Base-by-base conservation (phyloP, 2,329 filamentous ascomycete species). In the Colletotrichum sp. region DNA sequence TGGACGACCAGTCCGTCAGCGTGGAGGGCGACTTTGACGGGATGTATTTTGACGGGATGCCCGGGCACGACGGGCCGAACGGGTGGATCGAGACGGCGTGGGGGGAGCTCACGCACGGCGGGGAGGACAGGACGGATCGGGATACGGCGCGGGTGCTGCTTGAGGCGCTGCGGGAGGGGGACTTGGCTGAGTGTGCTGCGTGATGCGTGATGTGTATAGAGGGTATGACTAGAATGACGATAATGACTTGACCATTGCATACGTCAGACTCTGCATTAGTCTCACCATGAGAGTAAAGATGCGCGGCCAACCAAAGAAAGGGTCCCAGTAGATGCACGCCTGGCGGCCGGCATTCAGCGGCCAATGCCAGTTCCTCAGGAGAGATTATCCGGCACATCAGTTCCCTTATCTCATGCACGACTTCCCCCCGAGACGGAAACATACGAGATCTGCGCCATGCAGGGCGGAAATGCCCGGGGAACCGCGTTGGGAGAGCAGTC, bases 71-170 rank as follows among this genome's bases (percentile, higher is more conserved):
- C 25, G 76, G 80, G 25, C 79, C 79, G 12, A 76, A 71, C 0
- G 84, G 85, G 30, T 87, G 85, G 85, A 84, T 87, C 27, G 83
- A 85, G 71, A 79, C 77, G 25, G 80, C 81, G 16, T 86, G 85
- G 85, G 79, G 78, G 22, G 80, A 82, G 30, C 79, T 82, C 66
- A 80, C 74, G 1, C 81, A 80, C 15, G 65, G 73, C 9, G 43
- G 43, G n/a, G 79, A 81, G 30, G 80, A 81, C n/a, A 78, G 79
- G 7, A 77, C 79, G 5, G 85, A 87, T 64, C 81, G 80, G 34
- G 85, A 87, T 76, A 85, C 85, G 22, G 85, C 85, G 13, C 79
- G 80, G 71, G 82, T 81, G 15, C 67, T 87, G 39, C 79, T 87
- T 8, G 84, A 86, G 71, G 85, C 84, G 8, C 73, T 87, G 61